A percentile compares a stretch with the other conserved stretches of the same genome.
These are phyloP conservation scores for Arachis stenosperma DNA, from an alignment of 306 rosid species.

Conservation along the genomic window DNA sequence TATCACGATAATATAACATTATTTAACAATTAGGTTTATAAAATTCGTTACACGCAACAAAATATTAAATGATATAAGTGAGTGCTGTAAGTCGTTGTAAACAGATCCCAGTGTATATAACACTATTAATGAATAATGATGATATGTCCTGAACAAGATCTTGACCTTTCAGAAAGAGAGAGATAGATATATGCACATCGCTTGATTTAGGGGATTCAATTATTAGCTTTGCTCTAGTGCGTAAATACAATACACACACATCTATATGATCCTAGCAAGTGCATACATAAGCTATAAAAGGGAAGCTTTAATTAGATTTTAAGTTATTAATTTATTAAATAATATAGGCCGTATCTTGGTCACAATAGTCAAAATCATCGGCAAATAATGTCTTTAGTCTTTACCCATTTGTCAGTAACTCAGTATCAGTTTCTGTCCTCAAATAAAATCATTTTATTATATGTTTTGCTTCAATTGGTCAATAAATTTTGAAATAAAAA, in stretches of 20 bases:
- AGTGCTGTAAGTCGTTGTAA: too few relatives aligned
- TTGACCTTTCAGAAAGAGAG: neutral
- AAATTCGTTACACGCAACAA: too few relatives aligned
- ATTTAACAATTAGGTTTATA: too few relatives aligned
- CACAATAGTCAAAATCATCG: constrained; percentile 52
- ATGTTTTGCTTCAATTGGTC: constrained; percentile 24
- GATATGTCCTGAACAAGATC: neutral
- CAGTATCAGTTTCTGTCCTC: constrained; percentile 6
- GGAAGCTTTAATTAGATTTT: constrained; percentile 8
- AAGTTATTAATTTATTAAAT: constrained; percentile 26
- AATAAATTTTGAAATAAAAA: neutral
- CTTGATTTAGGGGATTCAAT: constrained; percentile 20
- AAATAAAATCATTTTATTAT: constrained; percentile 33
- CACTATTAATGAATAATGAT: neutral
- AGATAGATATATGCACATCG: neutral
- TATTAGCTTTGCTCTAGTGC: neutral
- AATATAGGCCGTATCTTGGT: neutral
- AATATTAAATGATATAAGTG: too few relatives aligned
- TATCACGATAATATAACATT: too few relatives aligned
- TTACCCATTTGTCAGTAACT: constrained; percentile 35
- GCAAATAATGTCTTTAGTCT: constrained; percentile 44
- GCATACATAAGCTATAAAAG: neutral
- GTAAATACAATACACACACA: too few relatives aligned
- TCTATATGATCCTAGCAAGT: too few relatives aligned
- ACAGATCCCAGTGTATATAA: too few relatives aligned